Evolutionary conservation across 2,329 filamentous ascomycete genomes (phyloP).

Genomic region (Scedosporium boydii): DNA sequence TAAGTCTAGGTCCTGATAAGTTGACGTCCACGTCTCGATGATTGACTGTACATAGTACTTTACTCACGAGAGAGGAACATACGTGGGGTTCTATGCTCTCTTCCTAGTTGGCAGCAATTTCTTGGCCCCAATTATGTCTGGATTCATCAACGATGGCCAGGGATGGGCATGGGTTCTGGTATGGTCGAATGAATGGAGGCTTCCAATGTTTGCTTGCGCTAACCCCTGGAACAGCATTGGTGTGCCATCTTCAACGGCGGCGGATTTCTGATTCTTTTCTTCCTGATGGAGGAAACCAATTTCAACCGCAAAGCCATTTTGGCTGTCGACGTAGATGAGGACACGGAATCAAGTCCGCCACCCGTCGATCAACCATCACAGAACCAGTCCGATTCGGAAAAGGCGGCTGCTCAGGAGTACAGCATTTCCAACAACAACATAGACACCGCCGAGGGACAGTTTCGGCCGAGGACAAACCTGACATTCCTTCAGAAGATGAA

Average conservation of each 20-base stretch:
- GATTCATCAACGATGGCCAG: conserved; percentile 36
- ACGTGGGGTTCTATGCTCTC: conserved; percentile 33
- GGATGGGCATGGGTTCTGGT: conserved; percentile 36
- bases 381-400: too few relatives aligned
- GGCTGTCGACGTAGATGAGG: too few relatives aligned
- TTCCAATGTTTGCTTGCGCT: not conserved
- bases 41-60: conserved; percentile 20
- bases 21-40: too few relatives aligned
- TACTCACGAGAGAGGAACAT: conserved; percentile 30
- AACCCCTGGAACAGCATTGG: conserved; percentile 24
- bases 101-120: conserved; percentile 33
- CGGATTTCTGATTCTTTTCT: conserved; percentile 41
- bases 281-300: conserved; percentile 53
- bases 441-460: not conserved
- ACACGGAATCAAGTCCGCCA: too few relatives aligned
- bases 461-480: conserved; percentile 3
- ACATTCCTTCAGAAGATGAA: not conserved
- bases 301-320: conserved; percentile 27
- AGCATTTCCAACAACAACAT: not conserved
- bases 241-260: conserved; percentile 42
- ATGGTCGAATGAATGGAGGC: not conserved
- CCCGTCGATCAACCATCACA: too few relatives aligned
- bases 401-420: conserved; percentile 13
- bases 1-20: not conserved
- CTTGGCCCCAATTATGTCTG: conserved; percentile 35